Percentiles rank a stretch among this genome's conserved stretches.
Evolutionary conservation across 352 stramenopile genomes (phyloP).

Genomic region (Phytopythium kandeliae): DNA sequence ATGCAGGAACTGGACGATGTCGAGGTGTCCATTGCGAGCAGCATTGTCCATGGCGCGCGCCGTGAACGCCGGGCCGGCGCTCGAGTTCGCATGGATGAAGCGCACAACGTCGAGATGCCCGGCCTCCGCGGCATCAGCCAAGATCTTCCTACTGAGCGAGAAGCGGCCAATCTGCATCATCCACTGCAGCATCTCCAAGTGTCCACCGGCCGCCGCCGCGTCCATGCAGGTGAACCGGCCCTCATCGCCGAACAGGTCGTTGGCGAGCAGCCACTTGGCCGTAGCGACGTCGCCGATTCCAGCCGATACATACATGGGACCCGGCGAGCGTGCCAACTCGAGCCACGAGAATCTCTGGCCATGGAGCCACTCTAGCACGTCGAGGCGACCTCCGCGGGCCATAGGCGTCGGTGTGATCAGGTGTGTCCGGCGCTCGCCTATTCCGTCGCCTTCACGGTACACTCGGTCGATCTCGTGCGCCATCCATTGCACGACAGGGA

Average conservation of each 20-base stretch:
- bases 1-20: slow-evolving; percentile 67
- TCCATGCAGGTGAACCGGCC: not conserved
- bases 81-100: slow-evolving; percentile 22
- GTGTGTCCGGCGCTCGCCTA: no score
- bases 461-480: not conserved
- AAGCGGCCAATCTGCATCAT: not conserved
- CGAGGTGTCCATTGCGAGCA: slow-evolving; percentile 50
- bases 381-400: not conserved
- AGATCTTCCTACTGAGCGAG: no score
- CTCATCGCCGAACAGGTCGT: not conserved
- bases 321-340: not conserved
- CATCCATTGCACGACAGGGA: not conserved
- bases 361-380: not conserved
- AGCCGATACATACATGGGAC: slow-evolving; percentile 23
- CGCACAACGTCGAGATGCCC: slow-evolving; percentile 15
- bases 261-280: not conserved
- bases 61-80: slow-evolving; percentile 47
- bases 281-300: slow-evolving; percentile 8
- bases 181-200: not conserved
- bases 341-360: not conserved
- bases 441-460: no score
- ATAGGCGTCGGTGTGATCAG: no score
- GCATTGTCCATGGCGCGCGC: slow-evolving; percentile 62
- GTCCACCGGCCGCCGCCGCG: no score
- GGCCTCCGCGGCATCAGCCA: not conserved